Evolutionary conservation across 2,329 filamentous ascomycete genomes (phyloP), one percentile per base, ranked within the genome.

Genomic region (Fragosphaeria purpurea): DNA sequence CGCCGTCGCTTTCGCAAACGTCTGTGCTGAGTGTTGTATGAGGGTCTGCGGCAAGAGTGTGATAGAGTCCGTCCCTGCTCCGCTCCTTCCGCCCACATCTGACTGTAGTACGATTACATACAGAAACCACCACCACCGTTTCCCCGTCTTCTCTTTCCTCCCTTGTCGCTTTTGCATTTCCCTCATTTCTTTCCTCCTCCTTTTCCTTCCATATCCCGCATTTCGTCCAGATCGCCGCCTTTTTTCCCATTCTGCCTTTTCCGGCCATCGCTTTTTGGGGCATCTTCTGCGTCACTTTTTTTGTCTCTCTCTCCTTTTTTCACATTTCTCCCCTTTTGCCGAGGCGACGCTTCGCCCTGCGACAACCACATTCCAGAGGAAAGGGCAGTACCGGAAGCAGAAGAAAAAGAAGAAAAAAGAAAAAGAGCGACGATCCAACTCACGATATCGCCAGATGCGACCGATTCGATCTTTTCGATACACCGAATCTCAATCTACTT

Each of bases 101-200:
- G 7, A 11, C 35, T 37, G 7, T 7, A 7, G 7, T 11, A 11
- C 35, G 11, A 7, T 37, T 37, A 7, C 35, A 7, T 11, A 37
- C 35, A 37, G 11, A 2, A 11, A 37, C 7, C 7, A 37, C 35
- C 35, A 37, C 35, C 35, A 37, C 35, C 35, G 11, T 37, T 11
- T 37, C 40, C n/a, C 13, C 48, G 34, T 35, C 44, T n/a, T 39
- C 39, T 22, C 43, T 11, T 47, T 38, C 34, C 31, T 34, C 47
- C 37, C 35, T 41, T 13, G 11, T 48, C 47, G 43, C 43, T 50
- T 31, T 35, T 42, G 38, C 46, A 37, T 33, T 48, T 46, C 40
- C 39, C 48, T 11, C 7, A 37, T 37, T 37, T 37, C 11, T 37
- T 37, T 37, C 11, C 35, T 37, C 35, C 7, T 37, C 35, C 11